Evolutionary conservation across 768 basidiomycete species (phyloP).

Genomic region (Termitomyces bulborhizus): DNA sequence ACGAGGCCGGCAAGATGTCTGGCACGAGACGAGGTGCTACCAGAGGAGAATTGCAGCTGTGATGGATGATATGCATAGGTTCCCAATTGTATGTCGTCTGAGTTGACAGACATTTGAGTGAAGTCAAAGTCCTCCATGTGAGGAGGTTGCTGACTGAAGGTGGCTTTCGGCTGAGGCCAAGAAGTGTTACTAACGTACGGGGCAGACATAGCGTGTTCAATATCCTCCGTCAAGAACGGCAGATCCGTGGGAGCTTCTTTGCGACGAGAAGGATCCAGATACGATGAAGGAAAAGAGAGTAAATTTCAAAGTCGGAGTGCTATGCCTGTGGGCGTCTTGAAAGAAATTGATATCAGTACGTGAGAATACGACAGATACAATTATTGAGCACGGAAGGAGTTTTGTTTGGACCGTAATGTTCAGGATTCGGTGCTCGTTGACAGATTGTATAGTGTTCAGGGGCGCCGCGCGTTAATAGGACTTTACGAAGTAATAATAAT

Average conservation of each 20-base stretch:
- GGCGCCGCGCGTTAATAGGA: neutral
- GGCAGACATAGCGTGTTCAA: constrained; percentile 6
- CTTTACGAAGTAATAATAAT: neutral
- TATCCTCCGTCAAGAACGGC: constrained; percentile 14
- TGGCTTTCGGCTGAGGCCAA: constrained; percentile 14
- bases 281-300: neutral
- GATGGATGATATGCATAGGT: constrained; percentile 11
- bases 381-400: neutral
- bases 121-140: constrained; percentile 15
- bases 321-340: neutral
- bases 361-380: neutral
- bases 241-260: constrained; percentile 2
- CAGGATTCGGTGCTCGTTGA: neutral
- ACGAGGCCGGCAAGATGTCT: constrained; percentile 8
- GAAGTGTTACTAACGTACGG: constrained; percentile 11
- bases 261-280: constrained; percentile 1
- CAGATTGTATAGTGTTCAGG: neutral
- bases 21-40: constrained; percentile 2
- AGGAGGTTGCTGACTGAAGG: constrained; percentile 8
- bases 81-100: constrained; percentile 8
- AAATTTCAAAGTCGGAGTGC: neutral
- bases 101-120: constrained; percentile 3
- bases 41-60: constrained; percentile 8
- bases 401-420: neutral
- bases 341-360: neutral